phyloP scores from a whole-genome alignment of 257 asterid genomes.

The Jaltomata sinuosa region DNA sequence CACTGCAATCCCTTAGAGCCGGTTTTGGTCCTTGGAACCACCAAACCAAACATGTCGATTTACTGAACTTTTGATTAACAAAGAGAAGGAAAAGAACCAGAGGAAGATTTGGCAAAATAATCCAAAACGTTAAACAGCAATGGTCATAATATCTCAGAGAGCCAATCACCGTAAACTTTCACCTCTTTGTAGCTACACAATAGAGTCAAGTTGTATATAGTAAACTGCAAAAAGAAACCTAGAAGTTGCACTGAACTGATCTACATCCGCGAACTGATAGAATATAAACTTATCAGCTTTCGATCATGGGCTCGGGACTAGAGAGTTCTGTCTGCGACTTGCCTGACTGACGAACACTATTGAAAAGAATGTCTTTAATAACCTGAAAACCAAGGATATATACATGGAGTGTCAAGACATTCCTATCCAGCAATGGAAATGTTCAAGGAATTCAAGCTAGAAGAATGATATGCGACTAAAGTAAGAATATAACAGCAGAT shows the following conservation, averaged over 20 bases:
- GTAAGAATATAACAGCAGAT: neutral
- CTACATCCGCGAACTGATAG: neutral
- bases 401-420: neutral
- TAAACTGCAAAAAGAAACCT: neutral
- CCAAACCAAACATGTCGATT: neutral
- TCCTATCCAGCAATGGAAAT: neutral
- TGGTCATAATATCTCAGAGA: neutral
- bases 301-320: slow-evolving; percentile 88
- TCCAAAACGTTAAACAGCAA: neutral
- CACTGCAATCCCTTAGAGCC: neutral
- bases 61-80: neutral
- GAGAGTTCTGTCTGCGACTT: slow-evolving; percentile 45
- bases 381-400: slow-evolving; percentile 37
- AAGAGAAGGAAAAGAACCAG: neutral
- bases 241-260: neutral
- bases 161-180: neutral
- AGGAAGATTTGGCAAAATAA: neutral
- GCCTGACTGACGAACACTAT: slow-evolving; percentile 65
- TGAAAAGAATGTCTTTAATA: slow-evolving; percentile 88
- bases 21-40: neutral
- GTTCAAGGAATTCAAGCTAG: neutral
- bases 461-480: neutral
- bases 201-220: neutral
- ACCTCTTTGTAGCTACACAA: neutral
- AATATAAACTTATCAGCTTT: slow-evolving; percentile 29